Base-by-base conservation (phyloP, 2,329 filamentous ascomycete genomes). In the Nemania abortiva region DNA sequence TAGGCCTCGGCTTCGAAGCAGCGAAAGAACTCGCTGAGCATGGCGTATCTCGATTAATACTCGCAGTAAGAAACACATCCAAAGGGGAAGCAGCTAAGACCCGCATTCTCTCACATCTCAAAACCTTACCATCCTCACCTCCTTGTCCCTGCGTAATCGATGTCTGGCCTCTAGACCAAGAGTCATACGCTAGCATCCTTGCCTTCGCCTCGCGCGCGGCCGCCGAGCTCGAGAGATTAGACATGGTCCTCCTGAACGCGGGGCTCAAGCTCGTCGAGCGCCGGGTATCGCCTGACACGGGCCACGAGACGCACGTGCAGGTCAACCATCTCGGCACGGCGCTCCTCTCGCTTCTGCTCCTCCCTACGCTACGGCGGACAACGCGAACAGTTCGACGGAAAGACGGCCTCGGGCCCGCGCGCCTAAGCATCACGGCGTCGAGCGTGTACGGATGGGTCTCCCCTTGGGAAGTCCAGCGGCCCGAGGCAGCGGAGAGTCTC, bases 281-380 rank as follows among this genome's bases (percentile, higher is more conserved):
- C 20, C 37, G 31, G 10, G 56, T 47, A 10, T 53, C 54, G 50
- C 63, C 68, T 2, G 55, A 70, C 34, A 63, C 54, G 1, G 68
- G 69, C 15, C 69, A 70, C 37, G 72, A 72, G 31, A 11, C 49
- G 5, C 59, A 69, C 34, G 39, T 59, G 9, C 42, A 70, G 49
- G 67, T 69, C n/a, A 72, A 74, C 57, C 68, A 71, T 29, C 66
- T 70, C 15, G 60, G 66, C 1, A 71, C 72, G 1, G 70, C 72
- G 18, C 61, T 73, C 1, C 63, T 72, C 1, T 70, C 71, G 9
- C 66, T 72, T 18, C 53, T 72, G 2, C 54, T 72, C 13, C 68
- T 72, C 15, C 56, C 29, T 2, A 59, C 68, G 2, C 60, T 70
- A 0, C 58, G 59, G 1, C 45, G 22, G 5, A 72, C 72, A 4